A percentile compares a stretch with the other conserved stretches of the same genome.
These are phyloP conservation scores for Leccinum subgranulosum DNA, from an alignment of 768 basidiomycete genomes.

Conservation along the genomic window DNA sequence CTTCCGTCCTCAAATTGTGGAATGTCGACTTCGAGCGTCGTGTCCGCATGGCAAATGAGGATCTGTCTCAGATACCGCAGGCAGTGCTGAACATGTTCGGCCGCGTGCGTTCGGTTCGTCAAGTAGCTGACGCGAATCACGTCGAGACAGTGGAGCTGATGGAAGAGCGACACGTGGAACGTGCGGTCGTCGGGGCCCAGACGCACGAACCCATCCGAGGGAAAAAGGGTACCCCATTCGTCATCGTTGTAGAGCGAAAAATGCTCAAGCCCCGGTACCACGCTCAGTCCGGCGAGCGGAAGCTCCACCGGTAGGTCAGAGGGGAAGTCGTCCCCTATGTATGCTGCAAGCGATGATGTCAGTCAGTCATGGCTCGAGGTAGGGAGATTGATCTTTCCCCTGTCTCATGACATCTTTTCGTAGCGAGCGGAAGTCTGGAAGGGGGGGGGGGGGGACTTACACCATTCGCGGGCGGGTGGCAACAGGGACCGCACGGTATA, in stretches of 20 bases:
- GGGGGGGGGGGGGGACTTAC: slow-evolving; percentile 6
- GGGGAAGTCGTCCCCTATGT: slow-evolving; percentile 31
- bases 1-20: slow-evolving; percentile 22
- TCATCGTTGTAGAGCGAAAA: slow-evolving; percentile 34
- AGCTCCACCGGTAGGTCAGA: slow-evolving; percentile 31
- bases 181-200: slow-evolving; percentile 34
- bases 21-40: slow-evolving; percentile 36
- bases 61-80: slow-evolving; percentile 38
- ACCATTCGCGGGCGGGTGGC: slow-evolving; percentile 20
- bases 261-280: slow-evolving; percentile 22
- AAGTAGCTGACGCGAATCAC: slow-evolving; percentile 32
- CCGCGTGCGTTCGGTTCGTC: slow-evolving; percentile 20
- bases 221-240: slow-evolving; percentile 35
- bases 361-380: not conserved
- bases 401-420: not conserved
- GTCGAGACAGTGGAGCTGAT: slow-evolving; percentile 48
- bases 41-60: slow-evolving; percentile 37
- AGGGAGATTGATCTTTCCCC: not conserved
- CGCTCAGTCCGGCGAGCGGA: slow-evolving; percentile 27
- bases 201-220: slow-evolving; percentile 33
- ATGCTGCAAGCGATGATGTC: slow-evolving; percentile 13
- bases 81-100: slow-evolving; percentile 37
- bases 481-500: slow-evolving; percentile 10
- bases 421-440: no score
- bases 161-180: slow-evolving; percentile 40